These are phyloP conservation scores for Penicillium polonicum DNA, from an alignment of 2,329 filamentous ascomycete species.

Conservation along the genomic window DNA sequence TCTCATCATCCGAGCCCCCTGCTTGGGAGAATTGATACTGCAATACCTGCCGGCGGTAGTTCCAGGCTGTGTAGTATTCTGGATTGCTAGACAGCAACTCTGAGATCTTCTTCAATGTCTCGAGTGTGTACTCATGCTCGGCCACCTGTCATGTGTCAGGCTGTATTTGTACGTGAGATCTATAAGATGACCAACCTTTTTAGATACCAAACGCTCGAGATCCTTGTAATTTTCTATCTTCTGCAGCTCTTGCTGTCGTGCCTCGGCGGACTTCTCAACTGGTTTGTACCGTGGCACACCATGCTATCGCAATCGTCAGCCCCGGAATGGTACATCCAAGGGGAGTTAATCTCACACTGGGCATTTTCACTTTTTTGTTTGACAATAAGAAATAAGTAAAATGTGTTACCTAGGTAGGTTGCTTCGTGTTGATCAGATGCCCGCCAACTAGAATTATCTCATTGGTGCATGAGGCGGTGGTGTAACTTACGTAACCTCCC, in stretches of 20 bases:
- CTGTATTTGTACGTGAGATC: not conserved
- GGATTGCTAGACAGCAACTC: conserved; percentile 47
- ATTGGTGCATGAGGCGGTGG: conserved; percentile 1
- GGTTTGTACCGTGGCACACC: conserved; percentile 70
- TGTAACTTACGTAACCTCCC: not conserved
- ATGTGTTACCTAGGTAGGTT: not conserved
- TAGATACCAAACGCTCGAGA: conserved; percentile 66
- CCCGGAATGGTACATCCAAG: conserved; percentile 13
- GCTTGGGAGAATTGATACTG: conserved; percentile 55
- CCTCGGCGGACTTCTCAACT: conserved; percentile 64
- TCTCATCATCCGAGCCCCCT: conserved; percentile 31
- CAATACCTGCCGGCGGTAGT: conserved; percentile 65
- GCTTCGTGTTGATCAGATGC: conserved; percentile 2
- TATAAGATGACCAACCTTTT: conserved; percentile 54
- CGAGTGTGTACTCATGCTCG: conserved; percentile 41
- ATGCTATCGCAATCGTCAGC: conserved; percentile 60
- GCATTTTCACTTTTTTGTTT: conserved; percentile 4
- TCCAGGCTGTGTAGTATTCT: conserved; percentile 52
- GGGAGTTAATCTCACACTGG: not conserved
- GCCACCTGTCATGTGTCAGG: conserved; percentile 36
- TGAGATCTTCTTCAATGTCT: conserved; percentile 45
- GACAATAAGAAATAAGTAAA: not conserved
- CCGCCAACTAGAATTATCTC: not conserved
- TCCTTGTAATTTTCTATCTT: conserved; percentile 74
- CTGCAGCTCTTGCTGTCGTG: conserved; percentile 67